Evolutionary conservation across 768 basidiomycete genomes (phyloP), one percentile per base, ranked within the genome.

Genomic region (Cubamyces lactineus): DNA sequence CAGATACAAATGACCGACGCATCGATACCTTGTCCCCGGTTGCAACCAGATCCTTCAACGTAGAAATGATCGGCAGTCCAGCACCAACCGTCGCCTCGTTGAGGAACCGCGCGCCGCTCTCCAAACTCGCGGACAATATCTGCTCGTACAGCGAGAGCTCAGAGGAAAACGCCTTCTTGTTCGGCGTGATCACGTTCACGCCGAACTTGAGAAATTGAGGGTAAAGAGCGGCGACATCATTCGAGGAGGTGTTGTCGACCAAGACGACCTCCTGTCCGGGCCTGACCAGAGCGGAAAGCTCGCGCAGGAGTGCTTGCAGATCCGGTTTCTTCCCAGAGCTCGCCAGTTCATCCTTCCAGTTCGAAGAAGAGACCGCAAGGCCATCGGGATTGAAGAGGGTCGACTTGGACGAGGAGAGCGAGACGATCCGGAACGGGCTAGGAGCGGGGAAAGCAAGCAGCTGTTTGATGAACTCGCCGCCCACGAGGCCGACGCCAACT

Each of bases 11-110:
- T 1, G 30, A 12, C 19, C 28, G 5, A 66, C 79, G 53, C 28
- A 7, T 28, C 28, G 28, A 28, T 63, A 92, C 92, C 79, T 92
- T 90, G 73, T 99, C 97, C 2, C 96, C 97, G 11, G 95, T 97
- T 39, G 83, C 83, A 7, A 98, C 86, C 59, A 99, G 76, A 72
- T 98, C 97, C 72, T 93, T 95, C 68, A 99, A 76, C 9, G 96
- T 96, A 40, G 87, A 87, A 41, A 99, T 84, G 68, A 98, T 86
- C 15, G 97, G 97, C 66, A 99, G 73, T 17, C 97, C 97, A 4
- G 97, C 97, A 11, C 97, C 97, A 48, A 98, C 97, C 0, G 97
- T 98, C 1, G 90, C 82, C 75, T 99, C 97, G 66, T 92, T 88
- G 65, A 91, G 77, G 71, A 86, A 90, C 63, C 84, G 80, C n/a